phyloP scores from a whole-genome alignment of 306 rosid genomes.

The Aeschynomene evenia region DNA sequence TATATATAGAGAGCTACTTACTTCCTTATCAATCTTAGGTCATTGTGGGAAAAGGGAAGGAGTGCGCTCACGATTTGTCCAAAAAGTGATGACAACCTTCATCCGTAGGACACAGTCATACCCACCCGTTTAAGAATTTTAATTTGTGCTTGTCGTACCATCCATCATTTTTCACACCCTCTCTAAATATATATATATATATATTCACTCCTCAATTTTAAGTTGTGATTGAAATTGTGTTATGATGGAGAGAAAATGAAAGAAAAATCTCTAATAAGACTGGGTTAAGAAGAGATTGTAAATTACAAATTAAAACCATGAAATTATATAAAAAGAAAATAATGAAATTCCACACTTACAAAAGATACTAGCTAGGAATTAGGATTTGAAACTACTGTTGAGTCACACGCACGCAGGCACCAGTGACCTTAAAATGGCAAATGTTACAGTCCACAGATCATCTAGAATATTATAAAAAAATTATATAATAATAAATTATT shows the following conservation, averaged over 20 bases:
- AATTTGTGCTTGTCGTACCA: constrained; percentile 41
- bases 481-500: too few relatives aligned
- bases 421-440: constrained; percentile 8
- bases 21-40: constrained; percentile 10
- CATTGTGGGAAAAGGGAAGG: constrained; percentile 19
- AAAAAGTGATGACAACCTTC: constrained; percentile 46
- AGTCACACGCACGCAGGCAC: neutral
- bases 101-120: constrained; percentile 52
- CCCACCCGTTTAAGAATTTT: constrained; percentile 57
- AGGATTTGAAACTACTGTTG: constrained; percentile 25
- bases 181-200: too few relatives aligned
- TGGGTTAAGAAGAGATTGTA: too few relatives aligned
- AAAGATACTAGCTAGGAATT: constrained; percentile 9
- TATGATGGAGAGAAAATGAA: too few relatives aligned
- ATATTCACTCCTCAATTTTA: too few relatives aligned
- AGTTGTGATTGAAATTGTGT: too few relatives aligned
- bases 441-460: neutral
- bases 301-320: too few relatives aligned
- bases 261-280: too few relatives aligned
- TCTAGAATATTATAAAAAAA: too few relatives aligned
- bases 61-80: constrained; percentile 23
- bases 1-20: neutral
- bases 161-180: constrained; percentile 13
- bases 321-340: neutral
- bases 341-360: constrained; percentile 34